Evolutionary conservation across 2,329 filamentous ascomycete species (phyloP), one percentile per base, ranked within the genome.

Genomic region (Colletotrichum liaoningense): DNA sequence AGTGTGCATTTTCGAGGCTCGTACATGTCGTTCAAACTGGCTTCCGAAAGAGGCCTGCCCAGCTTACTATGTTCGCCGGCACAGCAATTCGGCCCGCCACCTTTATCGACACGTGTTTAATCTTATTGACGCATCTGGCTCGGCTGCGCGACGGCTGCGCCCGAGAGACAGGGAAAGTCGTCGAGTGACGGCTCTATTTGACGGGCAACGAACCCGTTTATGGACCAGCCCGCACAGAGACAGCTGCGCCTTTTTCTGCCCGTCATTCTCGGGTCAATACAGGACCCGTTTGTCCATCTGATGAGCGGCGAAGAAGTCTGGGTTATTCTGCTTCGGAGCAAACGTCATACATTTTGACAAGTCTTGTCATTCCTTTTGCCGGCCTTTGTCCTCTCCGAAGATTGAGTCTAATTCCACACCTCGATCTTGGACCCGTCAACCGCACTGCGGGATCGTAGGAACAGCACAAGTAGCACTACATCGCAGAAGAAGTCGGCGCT

Each of bases 101-200:
- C 35, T 59, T 46, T 38, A 52, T 30, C 42, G 11, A 63, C 65
- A 68, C 56, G 56, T 68, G 38, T 28, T 63, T 28, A 54, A 54
- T 22, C 46, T 46, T 16, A 26, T 59, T 30, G 35, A 67, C 35
- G 42, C 28, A 60, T 67, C 35, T 49, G 24, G 24, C 28, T 67
- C 64, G 26, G 64, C 35, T 49, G 55, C 26, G 35, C 35, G 16
- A 56, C 49, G 30, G 49, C 49, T 56, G 24, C 63, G 49, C 49
- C 63, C 30, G 63, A 22, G 9, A 56, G 54, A 28, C 16, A 56
- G 22, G 12, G 49, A 64, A 30, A 22, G 46, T 42, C 22, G 24
- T 64, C 19, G 19, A n/a, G n/a, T 63, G 28, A 28, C 12, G 19
- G 28, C 28, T 38, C 33, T 55, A 6, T 30, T 22, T 22, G 5